Conservation (phyloP, 805 yeast genomes). For the Zygotorulaspora florentina region DNA sequence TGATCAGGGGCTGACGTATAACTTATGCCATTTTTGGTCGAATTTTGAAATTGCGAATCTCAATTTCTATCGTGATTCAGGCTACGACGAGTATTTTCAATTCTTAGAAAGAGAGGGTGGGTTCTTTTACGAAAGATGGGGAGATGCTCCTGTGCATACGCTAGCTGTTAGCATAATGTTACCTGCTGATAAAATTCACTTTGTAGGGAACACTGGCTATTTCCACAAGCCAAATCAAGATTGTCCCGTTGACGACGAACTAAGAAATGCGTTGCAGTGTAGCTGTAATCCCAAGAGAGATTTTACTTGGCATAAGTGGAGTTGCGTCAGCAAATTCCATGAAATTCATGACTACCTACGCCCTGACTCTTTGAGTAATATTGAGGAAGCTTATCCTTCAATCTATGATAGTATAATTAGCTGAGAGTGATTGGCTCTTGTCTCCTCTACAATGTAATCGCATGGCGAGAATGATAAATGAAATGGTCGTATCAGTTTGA, state of each 20-base stretch:
- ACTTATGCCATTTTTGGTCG: slow-evolving; percentile 86
- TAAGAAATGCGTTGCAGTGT: slow-evolving; percentile 54
- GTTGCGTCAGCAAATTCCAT: slow-evolving; percentile 55
- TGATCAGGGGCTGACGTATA: slow-evolving; percentile 61
- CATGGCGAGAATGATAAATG: too few species aligned
- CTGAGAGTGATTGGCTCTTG: too few species aligned
- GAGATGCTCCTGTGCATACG: slow-evolving; percentile 94
- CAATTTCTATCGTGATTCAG: slow-evolving; percentile 60
- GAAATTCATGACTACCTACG: slow-evolving; percentile 13
- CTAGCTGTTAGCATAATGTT: slow-evolving; percentile 76
- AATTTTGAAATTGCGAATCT: slow-evolving; percentile 88
- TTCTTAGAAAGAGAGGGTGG: slow-evolving; percentile 72
- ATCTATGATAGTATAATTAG: slow-evolving; percentile 8
- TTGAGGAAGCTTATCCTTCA: slow-evolving; percentile 11
- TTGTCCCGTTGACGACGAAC: slow-evolving; percentile 51
- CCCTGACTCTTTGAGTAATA: slow-evolving; percentile 11
- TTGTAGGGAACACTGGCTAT: slow-evolving; percentile 90
- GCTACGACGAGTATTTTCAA: slow-evolving; percentile 64
- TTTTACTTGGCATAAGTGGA: slow-evolving; percentile 62
- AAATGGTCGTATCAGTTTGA: too few species aligned
- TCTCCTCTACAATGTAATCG: too few species aligned
- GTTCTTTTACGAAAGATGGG: slow-evolving; percentile 91
- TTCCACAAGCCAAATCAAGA: slow-evolving; percentile 75
- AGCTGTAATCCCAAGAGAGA: slow-evolving; percentile 55
- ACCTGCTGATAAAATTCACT: slow-evolving; percentile 68